A percentile compares a stretch with the other conserved stretches of the same genome.
Evolutionary conservation across 768 basidiomycete species (phyloP).

Genomic region (Cyclocybe aegerita): DNA sequence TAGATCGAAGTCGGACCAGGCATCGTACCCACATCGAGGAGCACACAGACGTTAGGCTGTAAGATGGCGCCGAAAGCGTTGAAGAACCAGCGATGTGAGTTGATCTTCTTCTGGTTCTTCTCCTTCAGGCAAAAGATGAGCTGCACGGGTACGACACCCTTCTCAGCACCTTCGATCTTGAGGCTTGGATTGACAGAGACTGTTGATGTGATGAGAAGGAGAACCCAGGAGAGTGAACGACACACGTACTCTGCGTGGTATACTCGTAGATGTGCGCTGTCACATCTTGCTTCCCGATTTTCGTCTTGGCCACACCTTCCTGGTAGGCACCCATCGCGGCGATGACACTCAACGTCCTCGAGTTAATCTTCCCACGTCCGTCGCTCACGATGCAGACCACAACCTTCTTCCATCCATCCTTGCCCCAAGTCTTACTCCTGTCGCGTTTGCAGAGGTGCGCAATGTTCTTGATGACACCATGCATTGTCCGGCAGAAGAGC

Average conservation of each 20-base stretch:
- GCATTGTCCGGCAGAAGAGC: constrained; percentile 91
- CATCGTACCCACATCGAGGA: constrained; percentile 81
- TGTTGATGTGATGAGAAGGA: constrained; percentile 21
- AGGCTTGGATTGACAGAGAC: constrained; percentile 81
- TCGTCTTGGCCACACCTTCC: constrained; percentile 86
- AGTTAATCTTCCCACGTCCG: constrained; percentile 83
- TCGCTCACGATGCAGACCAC: constrained; percentile 92
- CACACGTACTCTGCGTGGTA: constrained; percentile 79
- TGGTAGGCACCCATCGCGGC: constrained; percentile 95
- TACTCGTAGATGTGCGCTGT: constrained; percentile 92
- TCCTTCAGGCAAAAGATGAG: constrained; percentile 91
- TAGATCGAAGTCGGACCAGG: constrained; percentile 89
- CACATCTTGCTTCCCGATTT: constrained; percentile 81
- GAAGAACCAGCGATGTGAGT: constrained; percentile 95
- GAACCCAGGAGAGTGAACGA: not conserved
- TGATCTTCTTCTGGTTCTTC: constrained; percentile 95
- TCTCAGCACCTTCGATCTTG: constrained; percentile 79
- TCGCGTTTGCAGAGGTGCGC: constrained; percentile 85
- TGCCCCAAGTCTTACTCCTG: constrained; percentile 92
- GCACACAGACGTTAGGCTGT: constrained; percentile 89
- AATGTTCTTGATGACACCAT: constrained; percentile 94
- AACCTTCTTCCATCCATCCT: constrained; percentile 98
- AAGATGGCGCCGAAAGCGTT: constrained; percentile 82
- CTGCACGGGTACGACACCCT: constrained; percentile 85
- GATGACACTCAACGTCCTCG: constrained; percentile 79